Conservation (phyloP, 169 alveolate species). For the Eimeria praecox region DNA sequence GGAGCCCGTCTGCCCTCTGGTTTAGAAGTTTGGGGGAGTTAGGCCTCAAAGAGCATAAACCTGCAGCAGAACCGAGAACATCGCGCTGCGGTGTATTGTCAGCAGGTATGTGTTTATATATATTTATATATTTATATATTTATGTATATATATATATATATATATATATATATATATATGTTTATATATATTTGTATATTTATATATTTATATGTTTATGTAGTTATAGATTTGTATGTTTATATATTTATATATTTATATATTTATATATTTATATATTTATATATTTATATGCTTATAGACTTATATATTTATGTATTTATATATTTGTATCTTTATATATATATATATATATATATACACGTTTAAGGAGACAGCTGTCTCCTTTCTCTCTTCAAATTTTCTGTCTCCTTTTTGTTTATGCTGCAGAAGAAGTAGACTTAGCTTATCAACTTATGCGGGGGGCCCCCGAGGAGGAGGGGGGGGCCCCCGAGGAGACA, state of each 20-base stretch:
- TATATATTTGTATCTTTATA: background rate
- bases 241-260: no score
- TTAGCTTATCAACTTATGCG: background rate
- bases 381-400: constrained; percentile 7
- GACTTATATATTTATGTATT: background rate
- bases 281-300: background rate
- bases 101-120: background rate
- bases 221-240: background rate
- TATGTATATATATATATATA: background rate
- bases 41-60: constrained; percentile 10
- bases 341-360: no score
- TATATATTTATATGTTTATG: background rate
- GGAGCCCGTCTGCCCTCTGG: constrained; percentile 20
- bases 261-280: background rate
- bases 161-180: no score
- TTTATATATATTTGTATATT: no score
- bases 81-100: constrained; percentile 35
- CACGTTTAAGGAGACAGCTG: background rate
- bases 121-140: background rate
- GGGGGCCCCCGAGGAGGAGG: background rate
- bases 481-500: constrained; percentile 12
- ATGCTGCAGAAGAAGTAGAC: background rate
- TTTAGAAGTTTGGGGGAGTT: constrained; percentile 12
- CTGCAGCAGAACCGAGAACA: constrained; percentile 22
- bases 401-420: background rate